Evolutionary conservation across 805 yeast species (phyloP).

Genomic region (Candida verbasci): DNA sequence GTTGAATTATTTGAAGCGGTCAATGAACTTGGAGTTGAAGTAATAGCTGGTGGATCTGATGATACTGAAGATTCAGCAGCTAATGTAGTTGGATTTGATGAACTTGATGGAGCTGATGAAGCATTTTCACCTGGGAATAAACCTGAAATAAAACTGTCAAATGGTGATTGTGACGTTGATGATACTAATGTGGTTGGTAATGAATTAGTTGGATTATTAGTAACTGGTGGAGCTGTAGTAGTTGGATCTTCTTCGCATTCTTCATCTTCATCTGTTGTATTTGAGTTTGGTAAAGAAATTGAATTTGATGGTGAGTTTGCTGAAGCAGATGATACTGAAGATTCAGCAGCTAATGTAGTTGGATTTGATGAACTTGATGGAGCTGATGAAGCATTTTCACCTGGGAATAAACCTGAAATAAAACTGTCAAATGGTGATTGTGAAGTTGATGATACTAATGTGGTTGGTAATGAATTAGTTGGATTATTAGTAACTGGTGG

Average conservation of each 20-base stretch:
- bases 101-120: background rate
- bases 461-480: background rate
- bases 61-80: background rate
- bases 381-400: background rate
- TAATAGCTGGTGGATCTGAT: no score
- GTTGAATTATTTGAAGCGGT: background rate
- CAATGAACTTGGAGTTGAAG: background rate
- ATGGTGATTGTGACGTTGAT: background rate
- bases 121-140: background rate
- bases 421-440: slow-evolving; percentile 1
- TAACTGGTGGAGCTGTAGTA: background rate
- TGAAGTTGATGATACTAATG: background rate
- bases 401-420: slow-evolving; percentile 1
- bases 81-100: background rate
- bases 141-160: slow-evolving; percentile 1
- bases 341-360: background rate
- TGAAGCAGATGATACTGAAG: no score
- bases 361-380: background rate
- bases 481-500: slow-evolving; percentile 1
- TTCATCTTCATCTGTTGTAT: slow-evolving; percentile 10
- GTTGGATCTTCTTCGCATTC: slow-evolving; percentile 7
- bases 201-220: background rate
- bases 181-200: background rate
- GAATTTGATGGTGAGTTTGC: background rate
- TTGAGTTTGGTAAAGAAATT: no score